Conservation (phyloP, 805 yeast genomes). For the Candida jianshihensis region DNA sequence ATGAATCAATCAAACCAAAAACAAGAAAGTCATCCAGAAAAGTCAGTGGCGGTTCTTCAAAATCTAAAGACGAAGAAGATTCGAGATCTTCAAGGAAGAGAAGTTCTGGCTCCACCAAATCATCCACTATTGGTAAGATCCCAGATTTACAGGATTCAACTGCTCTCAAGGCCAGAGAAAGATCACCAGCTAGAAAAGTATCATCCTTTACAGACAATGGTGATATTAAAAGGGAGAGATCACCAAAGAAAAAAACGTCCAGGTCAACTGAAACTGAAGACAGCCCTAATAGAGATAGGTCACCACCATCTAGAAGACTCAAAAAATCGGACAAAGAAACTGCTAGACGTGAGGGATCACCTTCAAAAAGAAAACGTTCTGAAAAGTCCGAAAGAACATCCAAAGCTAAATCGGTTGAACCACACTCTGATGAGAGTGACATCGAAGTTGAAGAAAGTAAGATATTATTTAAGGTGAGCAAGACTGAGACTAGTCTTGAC, state of each 20-base stretch:
- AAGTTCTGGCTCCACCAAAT: conserved; percentile 2
- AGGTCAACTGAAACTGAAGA: not conserved
- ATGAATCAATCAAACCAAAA: conserved; percentile 6
- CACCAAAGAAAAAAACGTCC: not conserved
- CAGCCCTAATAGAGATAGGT: conserved; percentile 2
- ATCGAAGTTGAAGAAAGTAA: not conserved
- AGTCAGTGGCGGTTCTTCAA: conserved; percentile 15
- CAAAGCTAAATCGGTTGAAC: not conserved
- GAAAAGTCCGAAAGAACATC: conserved; percentile 1
- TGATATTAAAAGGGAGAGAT: not conserved
- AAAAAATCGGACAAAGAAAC: too few relatives aligned
- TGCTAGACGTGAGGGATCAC: too few relatives aligned
- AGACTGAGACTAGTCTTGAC: conserved; percentile 13
- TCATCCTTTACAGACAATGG: not conserved
- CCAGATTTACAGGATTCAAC: conserved; percentile 13
- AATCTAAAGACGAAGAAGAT: conserved; percentile 10
- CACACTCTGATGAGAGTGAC: conserved; percentile 4
- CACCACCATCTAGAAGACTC: not conserved
- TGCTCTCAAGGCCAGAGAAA: conserved; percentile 6
- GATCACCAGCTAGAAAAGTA: conserved; percentile 8
- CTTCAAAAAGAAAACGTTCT: not conserved
- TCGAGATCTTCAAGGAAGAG: conserved; percentile 1
- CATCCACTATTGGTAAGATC: conserved; percentile 3
- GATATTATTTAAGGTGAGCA: conserved; percentile 10
- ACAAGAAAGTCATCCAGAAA: conserved; percentile 6